Base-by-base conservation (phyloP, 768 basidiomycete species). In the Crepidotus variabilis region DNA sequence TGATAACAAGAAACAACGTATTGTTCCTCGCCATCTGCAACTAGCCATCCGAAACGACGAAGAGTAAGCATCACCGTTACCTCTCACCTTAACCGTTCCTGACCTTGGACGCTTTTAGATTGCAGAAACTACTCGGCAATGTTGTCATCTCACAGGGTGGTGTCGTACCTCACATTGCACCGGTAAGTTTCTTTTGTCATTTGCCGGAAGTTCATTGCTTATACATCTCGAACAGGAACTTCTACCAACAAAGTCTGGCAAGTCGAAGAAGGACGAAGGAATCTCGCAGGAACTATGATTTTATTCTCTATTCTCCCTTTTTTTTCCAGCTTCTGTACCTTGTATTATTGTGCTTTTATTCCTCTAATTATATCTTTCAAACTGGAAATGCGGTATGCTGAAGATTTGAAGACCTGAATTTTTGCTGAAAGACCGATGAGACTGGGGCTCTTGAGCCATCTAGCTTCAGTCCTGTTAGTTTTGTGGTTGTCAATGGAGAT, bases 101-200 rank as follows among this genome's bases (percentile, higher is more conserved):
- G 52, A 57, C 53, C 50, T 56, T 45, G 4, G 2, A 32, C 50
- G 21, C 20, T 48, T n/a, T 23, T 50, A 86, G 85, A 70, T 71
- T 92, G 63, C 87, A 89, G 76, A 89, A 85, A 65, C 87, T 94
- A 60, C 84, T 94, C 51, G 91, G 90, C 18, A 80, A 86, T 57
- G 93, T 94, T 61, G 87, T 91, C 68, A 94, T 95, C 76, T 92
- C 90, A n/a, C 91, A 94, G 68, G 93, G 92, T 73, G 93, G 92
- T 82, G 90, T 92, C 52, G 85, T 58, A 18, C 89, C 90, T 18
- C 78, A 81, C 69, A 90, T 89, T 70, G 81, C 85, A 56, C 74
- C 75, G 10, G 72, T 75, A 67, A 2, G 72, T 70, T 14, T 21
- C 28, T 13, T 50, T n/a, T 35, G 8, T 34, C 2, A 8, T 21